Percentiles rank a stretch among this genome's conserved stretches.
Evolutionary conservation across 148 eudicot species (phyloP).

Genomic region (Fagopyrum tataricum): DNA sequence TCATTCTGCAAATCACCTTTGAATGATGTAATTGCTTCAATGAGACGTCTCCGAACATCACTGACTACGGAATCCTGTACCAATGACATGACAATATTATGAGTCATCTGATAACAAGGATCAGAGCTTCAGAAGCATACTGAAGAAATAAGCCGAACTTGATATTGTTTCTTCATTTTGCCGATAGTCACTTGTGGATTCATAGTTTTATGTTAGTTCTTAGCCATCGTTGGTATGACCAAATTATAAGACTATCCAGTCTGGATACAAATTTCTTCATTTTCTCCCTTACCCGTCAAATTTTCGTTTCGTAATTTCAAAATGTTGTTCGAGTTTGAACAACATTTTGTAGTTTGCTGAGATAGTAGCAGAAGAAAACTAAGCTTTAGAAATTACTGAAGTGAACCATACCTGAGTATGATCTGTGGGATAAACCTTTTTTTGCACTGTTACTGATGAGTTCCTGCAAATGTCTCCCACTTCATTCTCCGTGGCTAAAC

Average conservation of each 20-base stretch:
- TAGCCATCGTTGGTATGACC: too few relatives aligned
- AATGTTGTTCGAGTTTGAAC: too few relatives aligned
- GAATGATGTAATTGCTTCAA: slow-evolving; percentile 43
- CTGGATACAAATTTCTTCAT: too few relatives aligned
- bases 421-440: slow-evolving; percentile 30
- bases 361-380: not conserved
- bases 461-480: not conserved
- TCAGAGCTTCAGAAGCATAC: not conserved
- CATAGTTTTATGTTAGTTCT: too few relatives aligned
- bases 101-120: slow-evolving; percentile 2
- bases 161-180: not conserved
- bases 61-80: slow-evolving; percentile 56
- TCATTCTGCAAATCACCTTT: slow-evolving; percentile 34
- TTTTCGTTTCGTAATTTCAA: too few relatives aligned
- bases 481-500: slow-evolving; percentile 14
- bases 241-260: too few relatives aligned
- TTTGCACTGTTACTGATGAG: slow-evolving; percentile 18
- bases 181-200: too few relatives aligned
- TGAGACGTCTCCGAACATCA: slow-evolving; percentile 45
- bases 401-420: slow-evolving; percentile 62
- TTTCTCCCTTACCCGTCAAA: not conserved
- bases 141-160: not conserved
- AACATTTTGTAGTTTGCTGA: not conserved
- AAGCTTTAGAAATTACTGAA: not conserved
- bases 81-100: not conserved